Conservation (phyloP, 2,329 filamentous ascomycete genomes). For the Fusarium haematococcum region DNA sequence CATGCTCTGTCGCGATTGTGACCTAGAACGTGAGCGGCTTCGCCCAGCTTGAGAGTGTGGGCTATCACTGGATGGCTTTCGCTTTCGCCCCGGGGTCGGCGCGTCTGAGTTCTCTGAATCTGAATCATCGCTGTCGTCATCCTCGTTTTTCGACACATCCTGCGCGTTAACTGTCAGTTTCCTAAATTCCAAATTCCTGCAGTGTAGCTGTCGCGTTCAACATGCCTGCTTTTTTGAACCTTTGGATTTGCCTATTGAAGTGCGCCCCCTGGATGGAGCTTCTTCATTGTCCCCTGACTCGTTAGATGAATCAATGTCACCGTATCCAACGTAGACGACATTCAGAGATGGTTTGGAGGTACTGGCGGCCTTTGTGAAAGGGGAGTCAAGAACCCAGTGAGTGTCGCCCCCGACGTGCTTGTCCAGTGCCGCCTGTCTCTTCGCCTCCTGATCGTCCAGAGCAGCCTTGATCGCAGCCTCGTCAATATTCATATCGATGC, state of each 20-base stretch:
- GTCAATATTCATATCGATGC: conserved; percentile 59
- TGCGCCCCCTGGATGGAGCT: conserved; percentile 49
- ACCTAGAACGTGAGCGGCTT: conserved; percentile 50
- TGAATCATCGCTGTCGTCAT: conserved; percentile 44
- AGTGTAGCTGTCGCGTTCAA: background rate
- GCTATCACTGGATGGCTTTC: conserved; percentile 42
- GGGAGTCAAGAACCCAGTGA: conserved; percentile 77
- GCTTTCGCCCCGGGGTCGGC: conserved; percentile 42
- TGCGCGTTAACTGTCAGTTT: conserved; percentile 21
- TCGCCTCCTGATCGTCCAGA: conserved; percentile 74
- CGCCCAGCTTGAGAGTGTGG: conserved; percentile 24
- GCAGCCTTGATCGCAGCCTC: conserved; percentile 72
- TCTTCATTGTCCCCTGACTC: conserved; percentile 53
- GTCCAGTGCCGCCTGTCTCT: conserved; percentile 70
- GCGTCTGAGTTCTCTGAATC: conserved; percentile 43
- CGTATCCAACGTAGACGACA: conserved; percentile 70
- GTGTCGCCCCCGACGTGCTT: conserved; percentile 76
- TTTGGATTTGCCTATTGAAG: conserved; percentile 49
- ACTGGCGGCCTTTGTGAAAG: conserved; percentile 41
- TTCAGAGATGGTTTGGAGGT: conserved; percentile 57
- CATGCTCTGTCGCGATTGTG: conserved; percentile 42
- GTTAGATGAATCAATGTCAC: conserved; percentile 59
- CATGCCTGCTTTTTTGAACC: conserved; percentile 45
- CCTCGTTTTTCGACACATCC: conserved; percentile 31
- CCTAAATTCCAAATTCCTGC: background rate